These are phyloP conservation scores for thale cress (Arabidopsis thaliana) DNA, from an alignment of 345 rosid genomes.

Conservation along the genomic window DNA sequence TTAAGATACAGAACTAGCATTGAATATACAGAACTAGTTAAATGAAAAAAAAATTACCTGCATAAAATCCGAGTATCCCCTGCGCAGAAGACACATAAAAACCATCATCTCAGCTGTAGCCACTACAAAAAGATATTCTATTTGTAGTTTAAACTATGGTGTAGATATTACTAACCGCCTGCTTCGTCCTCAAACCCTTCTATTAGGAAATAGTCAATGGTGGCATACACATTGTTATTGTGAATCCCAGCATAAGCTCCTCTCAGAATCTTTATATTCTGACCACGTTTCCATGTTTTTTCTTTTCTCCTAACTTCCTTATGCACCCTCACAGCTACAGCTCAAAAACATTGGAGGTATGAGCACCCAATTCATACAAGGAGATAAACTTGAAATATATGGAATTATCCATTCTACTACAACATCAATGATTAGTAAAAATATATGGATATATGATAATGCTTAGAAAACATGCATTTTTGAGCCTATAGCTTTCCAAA, in stretches of 20 bases:
- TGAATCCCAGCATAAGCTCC: conserved; percentile 64
- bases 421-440: conserved; percentile 5
- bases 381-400: conserved; percentile 12
- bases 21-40: background rate
- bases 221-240: conserved; percentile 59
- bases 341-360: conserved; percentile 28
- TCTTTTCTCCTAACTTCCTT: conserved; percentile 53
- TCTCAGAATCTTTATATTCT: conserved; percentile 68
- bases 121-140: conserved; percentile 6
- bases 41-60: conserved; percentile 53
- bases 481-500: conserved; percentile 11
- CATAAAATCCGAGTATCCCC: conserved; percentile 77
- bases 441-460: background rate
- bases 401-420: conserved; percentile 15
- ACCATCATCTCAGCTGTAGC: background rate
- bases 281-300: conserved; percentile 58
- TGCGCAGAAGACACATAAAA: conserved; percentile 34
- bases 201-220: conserved; percentile 66
- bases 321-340: conserved; percentile 71
- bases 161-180: conserved; percentile 57
- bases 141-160: conserved; percentile 8
- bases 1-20: conserved; percentile 18
- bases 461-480: conserved; percentile 19
- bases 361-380: conserved; percentile 26
- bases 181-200: conserved; percentile 76